phyloP scores from a whole-genome alignment of 805 yeast genomes.

The Candida silvicultrix region DNA sequence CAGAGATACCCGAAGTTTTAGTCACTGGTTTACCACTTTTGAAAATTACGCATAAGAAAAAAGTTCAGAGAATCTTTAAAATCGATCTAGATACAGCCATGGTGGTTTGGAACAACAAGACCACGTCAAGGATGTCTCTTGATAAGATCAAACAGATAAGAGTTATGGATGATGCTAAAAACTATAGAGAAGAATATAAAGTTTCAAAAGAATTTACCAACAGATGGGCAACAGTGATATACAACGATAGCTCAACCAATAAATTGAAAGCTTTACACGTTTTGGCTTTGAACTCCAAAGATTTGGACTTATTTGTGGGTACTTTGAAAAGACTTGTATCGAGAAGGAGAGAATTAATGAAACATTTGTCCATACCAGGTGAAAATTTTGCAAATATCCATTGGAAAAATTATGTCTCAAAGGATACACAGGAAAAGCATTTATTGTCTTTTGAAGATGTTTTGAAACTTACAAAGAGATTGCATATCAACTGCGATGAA shows the following conservation, averaged over 20 bases:
- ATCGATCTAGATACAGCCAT: conserved; percentile 50
- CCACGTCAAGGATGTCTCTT: conserved; percentile 38
- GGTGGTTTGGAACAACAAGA: conserved; percentile 51
- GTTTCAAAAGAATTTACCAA: conserved; percentile 58
- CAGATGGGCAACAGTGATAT: conserved; percentile 79
- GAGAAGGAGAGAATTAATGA: conserved; percentile 55
- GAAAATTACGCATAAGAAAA: conserved; percentile 66
- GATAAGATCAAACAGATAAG: conserved; percentile 62
- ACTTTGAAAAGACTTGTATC: conserved; percentile 50
- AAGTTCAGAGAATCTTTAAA: conserved; percentile 48
- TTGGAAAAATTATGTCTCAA: conserved; percentile 47
- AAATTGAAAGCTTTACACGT: conserved; percentile 77
- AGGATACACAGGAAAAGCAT: conserved; percentile 29
- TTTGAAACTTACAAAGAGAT: conserved; percentile 51
- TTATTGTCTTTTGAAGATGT: conserved; percentile 61
- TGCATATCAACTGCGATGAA: conserved; percentile 69
- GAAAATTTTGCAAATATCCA: conserved; percentile 57
- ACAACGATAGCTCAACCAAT: conserved; percentile 48
- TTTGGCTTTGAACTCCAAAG: conserved; percentile 49
- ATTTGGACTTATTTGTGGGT: conserved; percentile 46
- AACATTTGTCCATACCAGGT: conserved; percentile 57
- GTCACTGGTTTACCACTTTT: conserved; percentile 56
- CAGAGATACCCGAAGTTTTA: conserved; percentile 41
- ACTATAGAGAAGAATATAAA: conserved; percentile 81
- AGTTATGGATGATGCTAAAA: conserved; percentile 65